Evolutionary conservation across 768 basidiomycete species (phyloP), one percentile per base, ranked within the genome.

Genomic region (Exidia glandulosa): DNA sequence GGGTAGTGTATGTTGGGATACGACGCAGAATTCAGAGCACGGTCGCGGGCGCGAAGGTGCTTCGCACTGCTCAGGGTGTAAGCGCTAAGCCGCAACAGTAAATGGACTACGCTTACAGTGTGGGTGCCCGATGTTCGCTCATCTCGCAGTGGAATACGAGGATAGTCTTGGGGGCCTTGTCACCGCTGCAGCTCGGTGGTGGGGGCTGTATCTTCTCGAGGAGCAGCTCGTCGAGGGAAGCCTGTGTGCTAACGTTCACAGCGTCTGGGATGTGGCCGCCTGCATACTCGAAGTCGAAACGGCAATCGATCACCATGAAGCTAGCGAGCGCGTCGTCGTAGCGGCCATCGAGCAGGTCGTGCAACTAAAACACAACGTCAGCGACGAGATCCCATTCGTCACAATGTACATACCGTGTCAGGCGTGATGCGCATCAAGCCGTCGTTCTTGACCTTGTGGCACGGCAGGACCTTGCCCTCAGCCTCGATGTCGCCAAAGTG

Each of bases 131-230:
- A 74, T 96, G 96, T 19, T 82, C 87, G 64, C 90, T 94, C 69
- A 97, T 97, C 73, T 99, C 96, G 76, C 96, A 99, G 69, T 99
- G 96, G 79, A 99, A 98, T 52, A 99, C 80, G 45, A 98, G 74
- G 32, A 98, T 75, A 75, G 94, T 94, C 72, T 79, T 81, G 14
- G 75, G 74, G 3, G 65, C 64, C 0, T 71, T 59, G 64, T 94
- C 88, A 25, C 90, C 88, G 70, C 91, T 94, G 41, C 82, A 76
- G 33, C 85, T 86, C 3, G 87, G 82, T 60, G 71, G 76, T 10
- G 88, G 87, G 70, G 79, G 85, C 59, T 72, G 74, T 61, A 71
- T 76, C 27, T 73, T 67, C 3, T 85, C 79, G 45, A 98, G 82
- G 37, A 98, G 74, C 56, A 90, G 79, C 57, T 89, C 85, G 69